Evolutionary conservation across 2,329 filamentous ascomycete species (phyloP), one percentile per base, ranked within the genome.

Genomic region (Aspergillus sojae): DNA sequence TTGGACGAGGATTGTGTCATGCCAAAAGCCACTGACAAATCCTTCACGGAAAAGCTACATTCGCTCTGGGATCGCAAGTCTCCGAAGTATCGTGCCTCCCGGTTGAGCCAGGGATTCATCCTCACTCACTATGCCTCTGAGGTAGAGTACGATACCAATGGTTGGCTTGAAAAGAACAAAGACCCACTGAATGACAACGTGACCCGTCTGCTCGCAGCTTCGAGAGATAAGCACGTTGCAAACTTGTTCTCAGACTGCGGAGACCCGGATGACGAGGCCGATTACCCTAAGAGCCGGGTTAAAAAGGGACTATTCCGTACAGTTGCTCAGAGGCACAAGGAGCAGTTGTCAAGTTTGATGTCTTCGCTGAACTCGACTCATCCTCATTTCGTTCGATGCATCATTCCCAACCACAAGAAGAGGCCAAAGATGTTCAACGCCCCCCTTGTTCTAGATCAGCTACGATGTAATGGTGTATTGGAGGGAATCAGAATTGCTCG

Each of bases 151-250:
- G 93, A 91, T 0, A 99, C 95, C 0, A 88, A 94, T 62, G 91
- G 91, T 62, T 99, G 95, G 95, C 82, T 99, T 39, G 94, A 98
- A 78, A 99, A 98, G 85, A 99, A 99, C 83, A 99, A 99, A 77
- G 95, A 99, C 73, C 96, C 95, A 1, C 79, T 99, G 53, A 98
- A 98, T 72, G 96, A 99, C 83, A 99, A 98, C 67, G 86, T 99
- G 66, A 99, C 96, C 0, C 88, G 93, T 26, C 85, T 99, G 9
- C 85, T 99, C 41, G 92, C 94, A 43, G 84, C 86, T 16, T 99
- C 96, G 1, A 88, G 85, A 2, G 90, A 98, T 75, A 88, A 86
- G 66, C 94, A 99, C 74, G 85, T 98, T 65, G 92, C 93, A 1
- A 86, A 85, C 45, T 84, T 99, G 0, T 99, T 99, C 76, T 83